Base-by-base conservation (phyloP, 1,284 basidiomycete genomes). In the Moniliella sp. region DNA sequence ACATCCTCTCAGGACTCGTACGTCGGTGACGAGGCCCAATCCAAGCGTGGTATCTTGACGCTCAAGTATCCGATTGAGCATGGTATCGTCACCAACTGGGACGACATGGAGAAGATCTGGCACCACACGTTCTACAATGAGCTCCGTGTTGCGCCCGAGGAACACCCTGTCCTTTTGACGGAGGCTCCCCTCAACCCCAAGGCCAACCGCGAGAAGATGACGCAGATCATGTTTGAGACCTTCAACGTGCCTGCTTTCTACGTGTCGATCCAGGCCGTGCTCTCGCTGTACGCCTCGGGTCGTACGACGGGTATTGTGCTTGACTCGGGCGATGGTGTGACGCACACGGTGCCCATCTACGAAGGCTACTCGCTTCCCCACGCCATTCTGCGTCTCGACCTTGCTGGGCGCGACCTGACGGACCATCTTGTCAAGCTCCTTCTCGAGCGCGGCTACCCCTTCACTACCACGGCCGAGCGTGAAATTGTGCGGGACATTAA, bases 401-500 rank as follows among this genome's bases (percentile, higher is more conserved):
- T 91, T 50, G 84, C 84, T 47, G 84, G 84, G 53, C 78, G 84
- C 67, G 84, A 93, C 65, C 67, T 93, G 57, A 91, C 84, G 50
- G 54, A 84, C 51, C 78, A 74, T 67, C 68, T 93, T 49, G 74
- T 81, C 69, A 88, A 84, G 72, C 79, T 82, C 64, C 65, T 91
- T 58, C 78, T 73, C 65, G 84, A 91, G 69, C 76, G 84, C 54
- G 84, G 84, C 18, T 88, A 93, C 68, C 72, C 75, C 37, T 88
- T 91, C 75, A 83, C 78, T 57, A 91, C 64, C 50, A 78, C 79
- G 13, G 81, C 82, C 40, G 82, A 86, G 69, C 75, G 78, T 61
- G 83, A 88, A 74, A 83, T 91, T 43, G 84, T 91, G 57, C 74
- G 84, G 57, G 84, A 91, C 65, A 86, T 91, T 71, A 91, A 91